A percentile compares a stretch with the other conserved stretches of the same genome.
phyloP scores from a whole-genome alignment of 2,329 filamentous ascomycete genomes.

The Microsporum canis region DNA sequence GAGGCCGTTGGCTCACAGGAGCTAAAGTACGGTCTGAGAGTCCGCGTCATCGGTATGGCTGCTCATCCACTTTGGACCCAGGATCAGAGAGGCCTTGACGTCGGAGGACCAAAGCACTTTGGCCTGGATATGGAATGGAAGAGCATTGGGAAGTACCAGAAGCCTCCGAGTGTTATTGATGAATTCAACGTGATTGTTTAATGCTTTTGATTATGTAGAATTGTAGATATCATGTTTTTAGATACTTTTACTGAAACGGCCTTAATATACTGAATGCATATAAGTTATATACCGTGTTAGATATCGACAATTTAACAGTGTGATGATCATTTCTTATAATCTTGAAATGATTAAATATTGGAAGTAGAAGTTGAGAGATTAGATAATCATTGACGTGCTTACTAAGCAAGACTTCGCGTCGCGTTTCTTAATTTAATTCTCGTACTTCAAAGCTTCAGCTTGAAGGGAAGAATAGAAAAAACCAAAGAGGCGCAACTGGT shows the following conservation, averaged over 20 bases:
- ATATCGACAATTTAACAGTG: no score
- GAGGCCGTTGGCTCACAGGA: slow-evolving; percentile 43
- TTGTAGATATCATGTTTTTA: not conserved
- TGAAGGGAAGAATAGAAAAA: not conserved
- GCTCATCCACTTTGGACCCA: slow-evolving; percentile 42
- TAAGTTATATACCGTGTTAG: not conserved
- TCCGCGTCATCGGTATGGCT: slow-evolving; percentile 41
- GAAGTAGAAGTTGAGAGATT: no score
- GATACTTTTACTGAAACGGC: not conserved
- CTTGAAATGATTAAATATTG: no score
- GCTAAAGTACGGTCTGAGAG: slow-evolving; percentile 41
- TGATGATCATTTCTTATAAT: no score
- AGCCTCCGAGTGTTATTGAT: slow-evolving; percentile 21
- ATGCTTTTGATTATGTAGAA: not conserved
- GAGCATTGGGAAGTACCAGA: slow-evolving; percentile 17
- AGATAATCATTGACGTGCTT: not conserved
- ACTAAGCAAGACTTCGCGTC: not conserved
- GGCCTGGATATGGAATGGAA: slow-evolving; percentile 19
- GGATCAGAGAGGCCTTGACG: slow-evolving; percentile 27
- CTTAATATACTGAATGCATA: not conserved
- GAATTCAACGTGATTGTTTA: slow-evolving; percentile 15
- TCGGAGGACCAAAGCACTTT: slow-evolving; percentile 35
- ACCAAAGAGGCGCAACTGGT: not conserved
- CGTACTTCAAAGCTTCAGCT: not conserved
- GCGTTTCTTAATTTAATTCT: not conserved